Evolutionary conservation across 768 basidiomycete species (phyloP), one percentile per base, ranked within the genome.

Genomic region (Phaffia tasmanica): DNA sequence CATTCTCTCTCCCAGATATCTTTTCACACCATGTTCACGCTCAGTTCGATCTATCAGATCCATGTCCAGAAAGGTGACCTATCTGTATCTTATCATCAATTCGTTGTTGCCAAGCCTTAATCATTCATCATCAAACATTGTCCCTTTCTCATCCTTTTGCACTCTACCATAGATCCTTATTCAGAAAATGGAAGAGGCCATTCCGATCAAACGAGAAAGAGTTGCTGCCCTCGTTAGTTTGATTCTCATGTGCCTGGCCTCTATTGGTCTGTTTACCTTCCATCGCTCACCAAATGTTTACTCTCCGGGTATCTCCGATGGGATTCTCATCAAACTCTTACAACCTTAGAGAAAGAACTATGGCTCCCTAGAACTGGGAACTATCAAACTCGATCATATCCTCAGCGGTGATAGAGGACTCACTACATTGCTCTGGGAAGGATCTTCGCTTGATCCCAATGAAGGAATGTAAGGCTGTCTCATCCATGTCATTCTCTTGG

Each of bases 401-500:
- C 25, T 62, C 15, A 51, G 61, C 19, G 61, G 61, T 21, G 61
- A 48, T 21, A 27, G 88, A 55, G 61, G 61, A 3, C 23, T 62
- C 25, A 62, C 92, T 76, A 85, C 88, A 57, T 91, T 99, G 87
- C 83, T 99, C 60, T 98, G 95, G 94, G 94, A 99, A 71, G 90
- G 92, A 25, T 98, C 95, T 18, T 92, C 95, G 35, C 82, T 99
- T 55, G 95, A 99, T 76, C 87, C 94, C 56, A 30, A 64, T 27
- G 32, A 51, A 81, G 89, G 87, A 61, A 21, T 68, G 60, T n/a
- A 49, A 16, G 35, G 35, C 35, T 42, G 35, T 11, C 49, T 56
- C 53, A 54, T n/a, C 30, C 21, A n/a, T 61, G 23, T n/a, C 67
- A 55, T 19, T 64, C 23, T 30, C 69, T 15, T 3, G 11, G 4